A percentile compares a stretch with the other conserved stretches of the same genome.
Evolutionary conservation across 2,329 filamentous ascomycete species (phyloP).

Genomic region (Pseudogymnoascus sp.): DNA sequence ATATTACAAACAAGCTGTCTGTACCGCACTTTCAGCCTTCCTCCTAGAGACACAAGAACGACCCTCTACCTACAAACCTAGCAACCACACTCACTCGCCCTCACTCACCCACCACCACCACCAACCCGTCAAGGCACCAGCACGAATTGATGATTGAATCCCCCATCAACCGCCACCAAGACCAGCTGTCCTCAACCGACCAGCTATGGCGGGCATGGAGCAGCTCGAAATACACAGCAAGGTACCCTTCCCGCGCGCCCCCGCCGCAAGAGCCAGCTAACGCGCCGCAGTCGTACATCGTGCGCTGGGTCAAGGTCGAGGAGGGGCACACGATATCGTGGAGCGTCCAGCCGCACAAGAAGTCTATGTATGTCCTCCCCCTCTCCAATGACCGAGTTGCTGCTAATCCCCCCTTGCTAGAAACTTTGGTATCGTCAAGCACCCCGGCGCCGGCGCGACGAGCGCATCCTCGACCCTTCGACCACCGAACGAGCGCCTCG

Average conservation of each 20-base stretch:
- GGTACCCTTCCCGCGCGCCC: conserved; percentile 43
- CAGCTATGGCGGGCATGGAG: conserved; percentile 82
- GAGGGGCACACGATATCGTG: conserved; percentile 90
- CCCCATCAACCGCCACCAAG: background rate
- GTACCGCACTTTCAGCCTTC: background rate
- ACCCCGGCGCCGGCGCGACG: conserved; percentile 61
- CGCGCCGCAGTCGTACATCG: conserved; percentile 74
- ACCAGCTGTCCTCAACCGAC: conserved; percentile 13
- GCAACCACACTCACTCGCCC: background rate
- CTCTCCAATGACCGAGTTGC: too few relatives aligned
- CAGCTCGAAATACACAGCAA: conserved; percentile 96
- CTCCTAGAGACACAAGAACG: background rate
- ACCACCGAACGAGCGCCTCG: background rate
- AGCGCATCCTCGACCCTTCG: background rate
- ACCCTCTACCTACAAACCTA: background rate
- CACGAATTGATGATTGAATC: background rate
- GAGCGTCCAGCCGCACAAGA: conserved; percentile 96
- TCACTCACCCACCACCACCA: background rate
- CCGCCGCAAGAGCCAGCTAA: background rate
- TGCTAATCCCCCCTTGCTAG: conserved; percentile 32
- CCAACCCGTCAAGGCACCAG: background rate
- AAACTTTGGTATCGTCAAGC: conserved; percentile 97
- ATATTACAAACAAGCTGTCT: background rate
- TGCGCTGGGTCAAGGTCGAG: conserved; percentile 91
- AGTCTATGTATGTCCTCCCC: conserved; percentile 63